These are phyloP conservation scores for Diaporthe helianthi DNA, from an alignment of 2,329 filamentous ascomycete genomes.

Conservation along the genomic window DNA sequence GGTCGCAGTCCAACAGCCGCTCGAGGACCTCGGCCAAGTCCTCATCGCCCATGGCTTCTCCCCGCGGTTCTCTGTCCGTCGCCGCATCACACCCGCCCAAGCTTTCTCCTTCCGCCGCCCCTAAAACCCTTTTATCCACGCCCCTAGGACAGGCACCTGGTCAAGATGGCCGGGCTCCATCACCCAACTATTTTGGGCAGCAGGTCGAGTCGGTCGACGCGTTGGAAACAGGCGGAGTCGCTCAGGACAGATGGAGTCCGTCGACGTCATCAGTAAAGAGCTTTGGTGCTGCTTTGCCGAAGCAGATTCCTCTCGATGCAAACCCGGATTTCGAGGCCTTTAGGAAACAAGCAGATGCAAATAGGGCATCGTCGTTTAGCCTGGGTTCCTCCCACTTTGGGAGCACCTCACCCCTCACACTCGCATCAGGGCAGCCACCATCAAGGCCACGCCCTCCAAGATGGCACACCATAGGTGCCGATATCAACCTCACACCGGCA, in stretches of 20 bases:
- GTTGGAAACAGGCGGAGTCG: conserved; percentile 68
- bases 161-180: conserved; percentile 58
- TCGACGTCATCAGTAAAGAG: conserved; percentile 74
- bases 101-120: conserved; percentile 48
- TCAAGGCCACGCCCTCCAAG: conserved; percentile 52
- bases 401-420: conserved; percentile 41
- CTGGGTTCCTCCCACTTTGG: conserved; percentile 54
- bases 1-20: conserved; percentile 51
- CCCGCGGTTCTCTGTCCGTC: conserved; percentile 59
- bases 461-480: conserved; percentile 57
- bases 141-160: conserved; percentile 39
- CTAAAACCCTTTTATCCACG: conserved; percentile 25
- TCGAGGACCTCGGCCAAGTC: conserved; percentile 50
- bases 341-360: conserved; percentile 73
- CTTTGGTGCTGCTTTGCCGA: conserved; percentile 72
- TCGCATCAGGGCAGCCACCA: conserved; percentile 39
- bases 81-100: conserved; percentile 62
- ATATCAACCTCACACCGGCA: conserved; percentile 39
- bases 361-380: conserved; percentile 56
- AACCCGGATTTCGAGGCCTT: conserved; percentile 87
- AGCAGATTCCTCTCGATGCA: conserved; percentile 73
- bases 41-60: conserved; percentile 60
- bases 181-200: conserved; percentile 89
- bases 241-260: conserved; percentile 77
- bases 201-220: conserved; percentile 68